Base-by-base conservation (phyloP, 345 rosid species). In the Psidium friedrichsthalianum region DNA sequence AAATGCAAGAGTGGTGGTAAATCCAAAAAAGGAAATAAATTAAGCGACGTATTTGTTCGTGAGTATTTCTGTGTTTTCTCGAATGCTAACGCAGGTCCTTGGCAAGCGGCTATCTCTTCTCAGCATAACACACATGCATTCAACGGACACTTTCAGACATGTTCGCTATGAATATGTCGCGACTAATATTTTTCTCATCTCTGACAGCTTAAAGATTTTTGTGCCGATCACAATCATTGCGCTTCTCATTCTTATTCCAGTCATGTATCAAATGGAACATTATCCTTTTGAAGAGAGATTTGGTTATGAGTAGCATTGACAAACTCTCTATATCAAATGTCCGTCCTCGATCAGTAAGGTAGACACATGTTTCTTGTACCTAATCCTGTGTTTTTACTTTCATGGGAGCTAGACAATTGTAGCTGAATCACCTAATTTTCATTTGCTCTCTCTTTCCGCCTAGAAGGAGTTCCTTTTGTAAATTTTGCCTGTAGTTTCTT, bases 261-360 rank as follows among this genome's bases (percentile, higher is more conserved):
- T 97, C 87, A 97, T 86, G 94, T 96, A 82, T 96, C 99, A 54
- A 95, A 94, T 90, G 99, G 96, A 57, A 96, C 97, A 8, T 88
- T 97, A 22, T 94, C 90, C 87, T 94, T 96, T 90, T 97, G 85
- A 91, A 90, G 90, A 96, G 92, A 83, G 99, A 97, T 80, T 90
- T 97, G 87, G 99, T 96, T 12, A 91, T 94, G 85, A 97, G 98
- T 89, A 87, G 96, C 89, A 97, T 97, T 29, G 99, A 97, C 89
- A 97, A 92, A 91, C 96, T 97, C 80, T 97, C 99, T 1, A 94
- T 97, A 87, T 97, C 99, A 24, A 97, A 97, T 86, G 99, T 97
- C 81, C 95, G 86, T 40, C 96, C 99, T 42, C 81, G 90, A 88
- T 97, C 99, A 87, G 81, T 88, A 80, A 93, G 95, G 99, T 95